Base-by-base conservation (phyloP, 2,329 filamentous ascomycete species). In the Shiraia sp. region DNA sequence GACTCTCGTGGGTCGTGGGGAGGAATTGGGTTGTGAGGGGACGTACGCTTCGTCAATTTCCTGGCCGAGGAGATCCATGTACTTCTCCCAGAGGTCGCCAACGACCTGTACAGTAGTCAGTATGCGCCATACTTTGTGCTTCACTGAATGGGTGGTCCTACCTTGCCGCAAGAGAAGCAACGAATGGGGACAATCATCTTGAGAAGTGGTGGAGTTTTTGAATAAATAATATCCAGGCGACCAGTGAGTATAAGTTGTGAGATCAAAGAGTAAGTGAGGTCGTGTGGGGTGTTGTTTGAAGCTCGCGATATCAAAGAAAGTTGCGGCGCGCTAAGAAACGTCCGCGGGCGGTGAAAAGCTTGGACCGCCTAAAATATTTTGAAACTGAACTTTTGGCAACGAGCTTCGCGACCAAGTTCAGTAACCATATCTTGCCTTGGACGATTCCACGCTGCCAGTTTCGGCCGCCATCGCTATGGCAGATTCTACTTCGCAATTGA, bases 141-240 rank as follows among this genome's bases (percentile, higher is more conserved):
- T 35, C 19, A 22, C n/a, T n/a, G n/a, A 13, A 31, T 28, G 36
- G 15, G 26, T 27, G 39, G 27, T 40, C 73, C 46, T 74, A 96
- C 93, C 88, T 99, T 99, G 72, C 93, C 93, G 73, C 93, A 99
- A 44, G 93, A 97, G 75, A 99, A 99, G 77, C 93, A 99, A 59
- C 93, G 90, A 55, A 99, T 89, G 2, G 93, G 93, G 59, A 99
- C 97, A 74, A 99, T 99, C 93, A 99, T 99, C 42, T 74, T 87
- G 75, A 56, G 2, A 10, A 7, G 10, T 8, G n/a, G 6, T n/a
- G 13, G 32, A 17, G 28, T 4, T 9, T 10, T 5, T 22, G 14
- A 34, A 32, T 25, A 32, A 37, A 36, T 8, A 32, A 22, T 13
- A 30, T n/a, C 9, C 19, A 14, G 10, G 51, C 49, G 57, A 56